Conservation (phyloP, 345 rosid species). For the Durio zibethinus region DNA sequence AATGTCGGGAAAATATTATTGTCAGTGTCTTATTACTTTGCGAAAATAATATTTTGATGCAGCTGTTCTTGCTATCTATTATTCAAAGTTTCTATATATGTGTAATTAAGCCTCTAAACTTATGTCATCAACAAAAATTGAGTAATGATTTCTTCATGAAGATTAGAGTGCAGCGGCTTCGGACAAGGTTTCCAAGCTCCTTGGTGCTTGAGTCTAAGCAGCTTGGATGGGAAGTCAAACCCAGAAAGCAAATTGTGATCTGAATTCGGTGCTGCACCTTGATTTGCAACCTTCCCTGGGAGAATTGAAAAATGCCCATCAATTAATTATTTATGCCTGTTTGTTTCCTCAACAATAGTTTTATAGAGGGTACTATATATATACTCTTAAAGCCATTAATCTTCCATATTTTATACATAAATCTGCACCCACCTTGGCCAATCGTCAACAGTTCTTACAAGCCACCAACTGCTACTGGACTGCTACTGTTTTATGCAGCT, state of each 20-base stretch:
- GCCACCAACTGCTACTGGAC: conserved; percentile 13
- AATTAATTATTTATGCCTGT: background rate
- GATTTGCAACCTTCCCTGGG: background rate
- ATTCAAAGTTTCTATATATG: background rate
- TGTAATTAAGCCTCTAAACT: background rate
- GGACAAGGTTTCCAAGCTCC: background rate
- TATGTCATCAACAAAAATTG: background rate
- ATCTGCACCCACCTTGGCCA: background rate
- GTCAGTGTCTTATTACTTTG: background rate
- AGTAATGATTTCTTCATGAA: background rate
- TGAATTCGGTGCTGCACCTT: too few species aligned
- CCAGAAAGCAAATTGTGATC: background rate
- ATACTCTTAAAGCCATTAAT: background rate
- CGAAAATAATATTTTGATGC: background rate
- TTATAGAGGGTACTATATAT: background rate
- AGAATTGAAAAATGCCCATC: background rate
- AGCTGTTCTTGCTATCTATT: background rate
- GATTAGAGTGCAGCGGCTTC: background rate
- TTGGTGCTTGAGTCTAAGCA: background rate
- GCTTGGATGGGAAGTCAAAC: background rate
- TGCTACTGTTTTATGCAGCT: background rate
- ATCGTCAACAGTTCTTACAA: background rate
- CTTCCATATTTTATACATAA: conserved; percentile 1
- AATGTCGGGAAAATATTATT: too few species aligned
- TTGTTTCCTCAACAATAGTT: too few species aligned